phyloP scores from a whole-genome alignment of 352 stramenopile species.

The Albugo laibachii region DNA sequence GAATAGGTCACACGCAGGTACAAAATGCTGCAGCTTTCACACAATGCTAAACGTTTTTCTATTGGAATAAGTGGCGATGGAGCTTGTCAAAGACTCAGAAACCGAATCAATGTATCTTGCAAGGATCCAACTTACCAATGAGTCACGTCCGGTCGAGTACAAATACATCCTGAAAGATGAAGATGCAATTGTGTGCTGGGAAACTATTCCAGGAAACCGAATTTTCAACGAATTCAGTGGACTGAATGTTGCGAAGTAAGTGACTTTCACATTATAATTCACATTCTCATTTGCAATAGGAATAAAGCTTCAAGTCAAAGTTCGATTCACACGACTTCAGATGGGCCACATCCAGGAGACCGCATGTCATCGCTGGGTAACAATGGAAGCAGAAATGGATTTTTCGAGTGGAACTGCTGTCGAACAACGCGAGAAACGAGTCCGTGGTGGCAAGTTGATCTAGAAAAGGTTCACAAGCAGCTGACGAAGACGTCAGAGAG shows the following conservation, averaged over 20 bases:
- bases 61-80: slow-evolving; percentile 22
- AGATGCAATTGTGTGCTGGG: slow-evolving; percentile 36
- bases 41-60: not conserved
- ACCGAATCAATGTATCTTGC: slow-evolving; percentile 19
- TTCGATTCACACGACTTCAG: slow-evolving; percentile 24
- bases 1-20: slow-evolving; percentile 31
- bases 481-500: not conserved
- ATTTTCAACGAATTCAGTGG: slow-evolving; percentile 22
- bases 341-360: slow-evolving; percentile 17
- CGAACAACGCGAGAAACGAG: slow-evolving; percentile 33
- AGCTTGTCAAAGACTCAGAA: slow-evolving; percentile 10
- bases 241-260: slow-evolving; percentile 37
- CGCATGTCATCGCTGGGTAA: slow-evolving; percentile 28
- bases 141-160: slow-evolving; percentile 32
- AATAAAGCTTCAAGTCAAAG: slow-evolving; percentile 20
- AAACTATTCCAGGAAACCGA: slow-evolving; percentile 45
- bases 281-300: slow-evolving; percentile 2
- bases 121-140: slow-evolving; percentile 11
- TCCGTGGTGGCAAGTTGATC: slow-evolving; percentile 57
- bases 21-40: not conserved
- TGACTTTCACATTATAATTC: not conserved
- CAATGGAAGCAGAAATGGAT: slow-evolving; percentile 45
- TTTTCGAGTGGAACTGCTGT: slow-evolving; percentile 38
- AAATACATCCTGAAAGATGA: slow-evolving; percentile 48
- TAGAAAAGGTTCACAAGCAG: slow-evolving; percentile 10